Conservation (phyloP, 2,329 filamentous ascomycete species). For the Plectosphaerella sp. region DNA sequence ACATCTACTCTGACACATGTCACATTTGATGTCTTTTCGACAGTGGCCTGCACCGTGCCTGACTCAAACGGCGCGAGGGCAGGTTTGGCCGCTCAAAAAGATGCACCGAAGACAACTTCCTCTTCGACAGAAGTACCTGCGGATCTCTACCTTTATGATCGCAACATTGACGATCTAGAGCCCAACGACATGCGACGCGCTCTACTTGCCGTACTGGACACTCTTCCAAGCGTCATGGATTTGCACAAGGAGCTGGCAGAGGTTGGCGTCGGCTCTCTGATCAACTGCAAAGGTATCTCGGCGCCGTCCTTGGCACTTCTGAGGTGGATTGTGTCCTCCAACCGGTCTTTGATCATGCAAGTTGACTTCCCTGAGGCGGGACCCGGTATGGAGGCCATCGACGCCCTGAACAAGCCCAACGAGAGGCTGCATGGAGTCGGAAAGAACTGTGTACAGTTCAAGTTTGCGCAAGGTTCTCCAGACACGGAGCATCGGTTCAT, state of each 20-base stretch:
- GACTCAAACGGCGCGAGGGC: neutral
- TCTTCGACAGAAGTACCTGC: neutral
- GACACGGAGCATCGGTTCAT: slow-evolving; percentile 79
- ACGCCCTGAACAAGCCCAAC: neutral
- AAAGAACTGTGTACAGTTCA: slow-evolving; percentile 67
- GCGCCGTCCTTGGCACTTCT: slow-evolving; percentile 64
- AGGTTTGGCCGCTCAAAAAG: neutral
- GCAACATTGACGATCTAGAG: slow-evolving; percentile 53
- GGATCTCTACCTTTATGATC: slow-evolving; percentile 37
- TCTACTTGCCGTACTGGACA: slow-evolving; percentile 46
- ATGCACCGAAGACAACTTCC: neutral
- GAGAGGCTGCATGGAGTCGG: slow-evolving; percentile 8
- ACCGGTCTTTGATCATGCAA: slow-evolving; percentile 79
- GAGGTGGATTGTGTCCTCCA: slow-evolving; percentile 87
- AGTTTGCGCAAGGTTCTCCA: slow-evolving; percentile 81
- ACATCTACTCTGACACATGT: neutral
- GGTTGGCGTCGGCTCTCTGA: slow-evolving; percentile 33
- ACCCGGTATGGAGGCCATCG: neutral
- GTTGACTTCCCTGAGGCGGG: slow-evolving; percentile 43
- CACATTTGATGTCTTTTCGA: neutral
- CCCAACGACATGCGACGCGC: slow-evolving; percentile 38
- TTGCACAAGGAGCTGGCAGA: slow-evolving; percentile 48
- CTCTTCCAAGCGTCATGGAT: slow-evolving; percentile 55
- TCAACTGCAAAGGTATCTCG: slow-evolving; percentile 50
- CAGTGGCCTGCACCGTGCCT: neutral